These are phyloP conservation scores for Phytopythium ostracodes DNA, from an alignment of 352 stramenopile genomes.

Conservation along the genomic window DNA sequence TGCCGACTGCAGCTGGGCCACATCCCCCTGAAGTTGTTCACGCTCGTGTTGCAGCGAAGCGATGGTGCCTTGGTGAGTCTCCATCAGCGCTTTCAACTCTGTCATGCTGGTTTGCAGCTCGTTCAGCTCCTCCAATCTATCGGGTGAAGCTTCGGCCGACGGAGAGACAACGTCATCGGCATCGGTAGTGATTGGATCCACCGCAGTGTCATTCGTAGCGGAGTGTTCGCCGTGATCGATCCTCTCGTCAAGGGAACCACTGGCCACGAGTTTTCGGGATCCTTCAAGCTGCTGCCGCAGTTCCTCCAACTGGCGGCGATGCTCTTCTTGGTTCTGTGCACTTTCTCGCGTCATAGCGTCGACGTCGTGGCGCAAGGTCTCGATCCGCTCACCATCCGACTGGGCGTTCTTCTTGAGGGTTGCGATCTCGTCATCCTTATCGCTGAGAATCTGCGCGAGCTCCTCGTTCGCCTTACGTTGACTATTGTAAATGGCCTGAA, in stretches of 20 bases:
- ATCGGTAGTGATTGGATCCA: conserved; percentile 12
- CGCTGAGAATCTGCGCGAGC: conserved; percentile 35
- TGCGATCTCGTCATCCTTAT: conserved; percentile 40
- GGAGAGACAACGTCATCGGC: background rate
- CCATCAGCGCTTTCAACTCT: conserved; percentile 8
- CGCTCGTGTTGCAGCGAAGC: conserved; percentile 12
- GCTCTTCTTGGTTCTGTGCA: conserved; percentile 18
- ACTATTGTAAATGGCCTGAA: conserved; percentile 25
- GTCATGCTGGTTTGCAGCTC: conserved; percentile 11
- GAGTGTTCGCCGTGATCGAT: background rate
- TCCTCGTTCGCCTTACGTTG: conserved; percentile 39
- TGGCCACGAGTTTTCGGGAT: conserved; percentile 10
- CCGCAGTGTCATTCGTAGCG: conserved; percentile 9
- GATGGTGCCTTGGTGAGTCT: conserved; percentile 16
- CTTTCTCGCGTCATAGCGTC: conserved; percentile 18
- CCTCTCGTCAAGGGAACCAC: conserved; percentile 6
- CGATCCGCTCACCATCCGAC: conserved; percentile 26
- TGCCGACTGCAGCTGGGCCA: conserved; percentile 7
- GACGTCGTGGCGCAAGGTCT: conserved; percentile 21
- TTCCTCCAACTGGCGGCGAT: conserved; percentile 22
- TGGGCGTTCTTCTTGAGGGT: conserved; percentile 27
- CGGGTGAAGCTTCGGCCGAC: background rate
- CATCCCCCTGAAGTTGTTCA: conserved; percentile 3
- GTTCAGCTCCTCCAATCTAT: background rate
- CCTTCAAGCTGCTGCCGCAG: conserved; percentile 13